Conservation (phyloP, 179 eudicot species). For the Carnegiea gigantea region DNA sequence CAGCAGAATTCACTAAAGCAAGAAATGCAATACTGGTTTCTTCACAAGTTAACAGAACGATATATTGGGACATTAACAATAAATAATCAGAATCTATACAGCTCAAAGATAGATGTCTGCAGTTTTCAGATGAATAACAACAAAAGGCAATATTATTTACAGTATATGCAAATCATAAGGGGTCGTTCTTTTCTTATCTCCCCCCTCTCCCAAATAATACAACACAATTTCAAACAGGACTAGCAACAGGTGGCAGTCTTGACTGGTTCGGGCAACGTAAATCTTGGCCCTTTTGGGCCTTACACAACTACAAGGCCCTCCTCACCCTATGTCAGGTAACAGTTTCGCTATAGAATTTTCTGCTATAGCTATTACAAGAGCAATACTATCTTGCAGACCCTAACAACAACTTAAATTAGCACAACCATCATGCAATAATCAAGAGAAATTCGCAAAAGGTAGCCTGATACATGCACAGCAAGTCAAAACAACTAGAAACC, state of each 20-base stretch:
- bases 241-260: background rate
- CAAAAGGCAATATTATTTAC: background rate
- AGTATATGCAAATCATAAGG: background rate
- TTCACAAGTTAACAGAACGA: background rate
- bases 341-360: too few species aligned
- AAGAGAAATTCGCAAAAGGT: too few species aligned
- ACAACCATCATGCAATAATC: too few species aligned
- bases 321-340: background rate
- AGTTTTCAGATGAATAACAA: background rate
- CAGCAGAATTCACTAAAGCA: background rate
- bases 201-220: background rate
- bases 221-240: background rate
- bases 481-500: background rate
- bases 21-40: background rate
- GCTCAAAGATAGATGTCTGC: background rate
- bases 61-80: background rate
- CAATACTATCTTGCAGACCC: background rate
- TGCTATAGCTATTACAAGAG: background rate
- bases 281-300: background rate
- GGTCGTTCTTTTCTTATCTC: background rate
- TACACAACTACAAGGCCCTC: too few species aligned
- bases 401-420: background rate
- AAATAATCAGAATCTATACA: background rate
- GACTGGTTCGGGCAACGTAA: background rate
- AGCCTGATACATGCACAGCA: background rate